Evolutionary conservation across 345 rosid species (phyloP), one percentile per base, ranked within the genome.

Genomic region (Brassica carinata): DNA sequence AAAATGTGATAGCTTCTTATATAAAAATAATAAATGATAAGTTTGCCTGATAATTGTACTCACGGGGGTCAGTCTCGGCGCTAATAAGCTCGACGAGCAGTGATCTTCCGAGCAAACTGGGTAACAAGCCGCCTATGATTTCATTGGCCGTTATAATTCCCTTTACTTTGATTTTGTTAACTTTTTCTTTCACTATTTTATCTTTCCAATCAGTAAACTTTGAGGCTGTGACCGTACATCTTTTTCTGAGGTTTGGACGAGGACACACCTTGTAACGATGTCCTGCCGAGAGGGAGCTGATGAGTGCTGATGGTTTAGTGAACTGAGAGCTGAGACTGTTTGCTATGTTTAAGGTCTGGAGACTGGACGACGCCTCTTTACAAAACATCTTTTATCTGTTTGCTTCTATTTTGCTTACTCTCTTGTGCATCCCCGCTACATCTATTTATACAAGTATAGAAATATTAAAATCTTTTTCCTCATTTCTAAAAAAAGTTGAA

Each of bases 1-100:
- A 48, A 48, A 48, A 4, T 11, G 55, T 48, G 55, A 14, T 43
- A 66, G 53, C 58, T 23, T 68, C 0, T 26, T 23, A 1, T 68
- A 0, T 7, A 61, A 23, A 14, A 23, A 17, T 23, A 6, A 65
- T 2, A 51, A 11, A 19, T 17, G 1, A 48, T 13, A 48, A 13
- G 15, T 48, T 48, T 48, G 55, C 8, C 48, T 23, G n/a, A 72
- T 13, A 51, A 30, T 13, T 8, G 73, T 57, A 79, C 77, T 79
- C 5, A 79, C 82, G 10, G 1, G 55, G 7, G 53, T 71, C 76
- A 64, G 29, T 26, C 26, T 66, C 82, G 26, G 62, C 3, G 82
- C 82, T 79, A 59, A 79, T 72, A 40, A 79, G 82, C 73, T 79
- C 82, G 5, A 72, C 82, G 4, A 79, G 77, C 15, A 79, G 68